Percentiles rank a stretch among this genome's conserved stretches.
Evolutionary conservation across 441 rosid species (phyloP).

Genomic region (Hura crepitans): DNA sequence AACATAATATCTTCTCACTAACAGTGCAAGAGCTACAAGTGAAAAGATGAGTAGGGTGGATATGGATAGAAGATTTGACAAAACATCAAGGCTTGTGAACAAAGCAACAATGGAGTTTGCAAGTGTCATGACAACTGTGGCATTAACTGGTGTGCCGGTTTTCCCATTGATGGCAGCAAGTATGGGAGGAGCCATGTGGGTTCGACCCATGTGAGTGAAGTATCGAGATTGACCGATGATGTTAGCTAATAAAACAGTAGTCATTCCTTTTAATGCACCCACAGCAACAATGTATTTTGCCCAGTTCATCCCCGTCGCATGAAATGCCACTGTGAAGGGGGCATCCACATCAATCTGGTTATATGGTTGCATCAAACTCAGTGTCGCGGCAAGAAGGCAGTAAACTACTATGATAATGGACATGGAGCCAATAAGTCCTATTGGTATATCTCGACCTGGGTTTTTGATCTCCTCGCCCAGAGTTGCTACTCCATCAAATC

Average conservation of each 20-base stretch:
- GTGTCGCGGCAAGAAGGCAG: conserved; percentile 48
- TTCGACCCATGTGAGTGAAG: conserved; percentile 67
- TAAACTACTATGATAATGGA: conserved; percentile 35
- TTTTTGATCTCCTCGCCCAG: conserved; percentile 66
- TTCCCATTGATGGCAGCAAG: conserved; percentile 48
- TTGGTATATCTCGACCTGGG: conserved; percentile 62
- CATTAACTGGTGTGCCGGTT: conserved; percentile 68
- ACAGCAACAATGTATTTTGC: conserved; percentile 64
- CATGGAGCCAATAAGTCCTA: conserved; percentile 79
- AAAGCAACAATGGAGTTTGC: conserved; percentile 54
- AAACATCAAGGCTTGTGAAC: conserved; percentile 63
- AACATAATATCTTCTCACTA: conserved; percentile 64
- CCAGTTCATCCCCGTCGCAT: conserved; percentile 61
- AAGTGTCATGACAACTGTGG: conserved; percentile 49
- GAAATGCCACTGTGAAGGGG: conserved; percentile 65
- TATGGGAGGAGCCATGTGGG: conserved; percentile 74
- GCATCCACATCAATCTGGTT: conserved; percentile 50
- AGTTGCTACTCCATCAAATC: conserved; percentile 34
- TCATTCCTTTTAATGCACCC: conserved; percentile 82
- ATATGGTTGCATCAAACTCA: conserved; percentile 58
- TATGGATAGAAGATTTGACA: conserved; percentile 65
- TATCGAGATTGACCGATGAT: conserved; percentile 64
- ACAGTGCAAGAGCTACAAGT: conserved; percentile 53
- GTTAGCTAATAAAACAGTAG: conserved; percentile 56
- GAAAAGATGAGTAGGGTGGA: conserved; percentile 64